phyloP scores from a whole-genome alignment of 495 filamentous ascomycete genomes.

The Cercophora samala region DNA sequence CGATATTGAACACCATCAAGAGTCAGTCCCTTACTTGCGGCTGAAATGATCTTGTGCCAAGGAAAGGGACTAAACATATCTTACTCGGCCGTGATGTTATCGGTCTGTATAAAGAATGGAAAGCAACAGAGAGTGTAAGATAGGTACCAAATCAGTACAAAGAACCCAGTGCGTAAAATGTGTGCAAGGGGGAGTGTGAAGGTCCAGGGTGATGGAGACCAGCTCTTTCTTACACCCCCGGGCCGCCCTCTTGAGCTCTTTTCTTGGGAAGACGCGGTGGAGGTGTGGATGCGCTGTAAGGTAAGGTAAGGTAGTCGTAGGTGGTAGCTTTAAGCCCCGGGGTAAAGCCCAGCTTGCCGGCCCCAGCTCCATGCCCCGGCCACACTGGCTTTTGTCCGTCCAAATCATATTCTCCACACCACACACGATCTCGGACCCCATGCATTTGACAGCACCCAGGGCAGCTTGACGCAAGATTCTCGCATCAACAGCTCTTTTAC shows the following conservation, averaged over 20 bases:
- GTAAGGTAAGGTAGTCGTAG: no score
- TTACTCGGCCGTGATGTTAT: neutral
- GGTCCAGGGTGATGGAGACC: neutral
- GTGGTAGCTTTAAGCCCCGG: slow-evolving; percentile 1
- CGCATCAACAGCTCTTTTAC: neutral
- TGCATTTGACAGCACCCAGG: neutral
- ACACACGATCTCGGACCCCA: slow-evolving; percentile 7
- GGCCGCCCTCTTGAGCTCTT: neutral
- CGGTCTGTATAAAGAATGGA: neutral
- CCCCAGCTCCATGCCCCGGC: slow-evolving; percentile 2
- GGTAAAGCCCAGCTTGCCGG: neutral
- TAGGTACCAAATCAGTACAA: neutral
- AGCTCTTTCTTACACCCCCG: neutral
- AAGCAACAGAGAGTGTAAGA: no score
- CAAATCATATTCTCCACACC: neutral
- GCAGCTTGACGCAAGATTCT: neutral
- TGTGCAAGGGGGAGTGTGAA: neutral
- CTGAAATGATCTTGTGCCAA: neutral
- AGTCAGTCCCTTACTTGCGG: neutral
- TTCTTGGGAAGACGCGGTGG: neutral
- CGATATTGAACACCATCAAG: neutral
- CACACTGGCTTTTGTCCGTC: neutral
- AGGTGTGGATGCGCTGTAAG: no score
- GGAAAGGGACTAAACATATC: neutral
- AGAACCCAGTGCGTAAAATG: neutral